phyloP scores from a whole-genome alignment of 768 basidiomycete species.

The Cystobasidiopsis lactophilus region DNA sequence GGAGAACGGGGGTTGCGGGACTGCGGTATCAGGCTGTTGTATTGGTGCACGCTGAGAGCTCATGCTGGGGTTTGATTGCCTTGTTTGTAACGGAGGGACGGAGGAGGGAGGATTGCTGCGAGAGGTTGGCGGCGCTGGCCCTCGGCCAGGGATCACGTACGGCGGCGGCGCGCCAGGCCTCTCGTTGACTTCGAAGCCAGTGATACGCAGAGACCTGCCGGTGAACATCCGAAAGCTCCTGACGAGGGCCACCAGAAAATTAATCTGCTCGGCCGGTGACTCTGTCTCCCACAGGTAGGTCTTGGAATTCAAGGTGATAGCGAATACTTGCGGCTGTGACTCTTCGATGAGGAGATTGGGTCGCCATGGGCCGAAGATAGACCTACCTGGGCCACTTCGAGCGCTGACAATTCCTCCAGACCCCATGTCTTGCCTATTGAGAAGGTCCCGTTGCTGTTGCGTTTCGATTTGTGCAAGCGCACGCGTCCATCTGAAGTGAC shows the following conservation, averaged over 20 bases:
- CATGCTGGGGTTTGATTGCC: too few species aligned
- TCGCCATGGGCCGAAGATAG: background rate
- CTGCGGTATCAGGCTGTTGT: background rate
- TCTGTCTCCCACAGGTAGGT: constrained; percentile 83
- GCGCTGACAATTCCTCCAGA: constrained; percentile 50
- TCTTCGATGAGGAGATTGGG: constrained; percentile 32
- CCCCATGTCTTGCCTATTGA: constrained; percentile 96
- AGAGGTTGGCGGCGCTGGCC: background rate
- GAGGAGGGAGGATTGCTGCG: background rate
- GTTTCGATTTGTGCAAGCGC: constrained; percentile 78
- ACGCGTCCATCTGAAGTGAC: constrained; percentile 40
- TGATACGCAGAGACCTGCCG: constrained; percentile 3
- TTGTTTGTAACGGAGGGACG: background rate
- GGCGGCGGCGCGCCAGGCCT: constrained; percentile 9
- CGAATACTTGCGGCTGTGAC: constrained; percentile 30
- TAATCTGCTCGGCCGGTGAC: constrained; percentile 42
- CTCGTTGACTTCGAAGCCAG: constrained; percentile 5
- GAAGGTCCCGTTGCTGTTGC: constrained; percentile 81
- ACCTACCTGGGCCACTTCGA: constrained; percentile 41
- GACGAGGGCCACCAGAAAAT: constrained; percentile 46
- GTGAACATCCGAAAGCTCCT: constrained; percentile 25
- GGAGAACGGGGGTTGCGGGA: too few species aligned
- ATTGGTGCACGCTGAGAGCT: too few species aligned
- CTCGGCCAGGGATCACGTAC: constrained; percentile 5
- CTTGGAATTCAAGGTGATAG: constrained; percentile 54